Percentiles rank a stretch among this genome's conserved stretches.
These are phyloP conservation scores for Rhizopogon vesiculosus DNA, from an alignment of 768 basidiomycete genomes.

Conservation along the genomic window DNA sequence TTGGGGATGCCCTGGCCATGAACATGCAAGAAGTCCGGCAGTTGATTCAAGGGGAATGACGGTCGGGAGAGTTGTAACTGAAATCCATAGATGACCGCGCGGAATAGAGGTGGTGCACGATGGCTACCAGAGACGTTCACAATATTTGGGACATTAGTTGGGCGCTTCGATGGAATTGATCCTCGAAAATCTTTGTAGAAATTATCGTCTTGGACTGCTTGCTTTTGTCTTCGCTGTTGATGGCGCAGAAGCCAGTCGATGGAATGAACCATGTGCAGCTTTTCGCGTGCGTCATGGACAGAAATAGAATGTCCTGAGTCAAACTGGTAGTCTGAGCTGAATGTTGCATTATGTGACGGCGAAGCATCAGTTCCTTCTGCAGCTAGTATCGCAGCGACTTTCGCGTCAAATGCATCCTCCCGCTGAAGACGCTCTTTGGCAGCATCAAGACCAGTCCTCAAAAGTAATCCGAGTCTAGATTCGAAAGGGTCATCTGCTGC, in stretches of 20 bases:
- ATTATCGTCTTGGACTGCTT: constrained; percentile 43
- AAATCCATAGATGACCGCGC: constrained; percentile 57
- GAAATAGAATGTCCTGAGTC: constrained; percentile 59
- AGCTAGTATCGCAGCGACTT: constrained; percentile 60
- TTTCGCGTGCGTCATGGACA: constrained; percentile 63
- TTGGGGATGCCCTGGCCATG: constrained; percentile 66
- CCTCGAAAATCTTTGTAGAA: constrained; percentile 43
- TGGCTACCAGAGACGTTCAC: constrained; percentile 32
- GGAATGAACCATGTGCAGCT: constrained; percentile 66
- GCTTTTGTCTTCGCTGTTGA: constrained; percentile 42
- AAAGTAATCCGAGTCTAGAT: constrained; percentile 67
- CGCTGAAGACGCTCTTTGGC: constrained; percentile 65
- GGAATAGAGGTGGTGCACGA: constrained; percentile 62
- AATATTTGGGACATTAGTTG: constrained; percentile 36
- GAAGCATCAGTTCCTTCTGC: constrained; percentile 31
- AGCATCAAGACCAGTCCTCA: constrained; percentile 67
- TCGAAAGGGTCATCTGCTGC: constrained; percentile 86
- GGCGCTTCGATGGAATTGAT: constrained; percentile 23
- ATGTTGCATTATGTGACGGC: constrained; percentile 33
- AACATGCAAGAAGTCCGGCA: constrained; percentile 61
- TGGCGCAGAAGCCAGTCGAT: constrained; percentile 65
- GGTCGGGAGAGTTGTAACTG: constrained; percentile 52
- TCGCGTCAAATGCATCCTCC: constrained; percentile 77
- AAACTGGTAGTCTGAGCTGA: constrained; percentile 56
- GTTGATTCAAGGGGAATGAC: constrained; percentile 47